Evolutionary conservation across 768 basidiomycete genomes (phyloP), one percentile per base, ranked within the genome.

Genomic region (Lactarius trivialis): DNA sequence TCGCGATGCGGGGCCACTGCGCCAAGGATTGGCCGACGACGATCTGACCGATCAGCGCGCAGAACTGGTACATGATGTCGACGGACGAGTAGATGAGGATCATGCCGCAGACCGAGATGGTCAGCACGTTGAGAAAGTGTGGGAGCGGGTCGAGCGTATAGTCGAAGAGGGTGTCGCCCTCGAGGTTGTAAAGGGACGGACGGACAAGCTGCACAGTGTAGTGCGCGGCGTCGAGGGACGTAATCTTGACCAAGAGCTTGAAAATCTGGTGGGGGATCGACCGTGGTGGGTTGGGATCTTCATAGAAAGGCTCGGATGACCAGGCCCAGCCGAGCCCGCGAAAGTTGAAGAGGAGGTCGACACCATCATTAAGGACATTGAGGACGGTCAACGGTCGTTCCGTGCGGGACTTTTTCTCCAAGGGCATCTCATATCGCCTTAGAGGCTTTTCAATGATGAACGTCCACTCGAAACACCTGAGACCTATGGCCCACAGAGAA

Each of bases 1-100:
- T 68, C 33, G 74, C 75, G 24, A 71, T 53, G 2, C 74, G 77
- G 0, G 78, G 79, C 71, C 76, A 78, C 50, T 70, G 68, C 3
- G 62, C 53, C 2, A 72, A 68, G 0, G 72, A 65, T 49, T 76
- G 73, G 34, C 70, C 62, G 5, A 78, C 54, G 4, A 77, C 21
- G 34, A 71, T 54, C 34, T 76, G 50, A 36, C 71, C 68, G 9
- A 66, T 14, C 32, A 75, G 49, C 11, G 69, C 70, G 21, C 62
- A 58, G 58, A 72, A 7, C 21, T 69, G 61, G 56, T 75, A 74
- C 45, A 59, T 43, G 52, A 67, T 63, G 32, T 63, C 63, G 56
- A 70, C 64, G 19, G 65, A 51, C 45, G 49, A 48, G 57, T 66
- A 69, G 43, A 70, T 59, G 50, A 66, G 37, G 12, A 63, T 24